Evolutionary conservation across 352 stramenopile genomes (phyloP), one percentile per base, ranked within the genome.

Genomic region (Plasmopara halstedii): DNA sequence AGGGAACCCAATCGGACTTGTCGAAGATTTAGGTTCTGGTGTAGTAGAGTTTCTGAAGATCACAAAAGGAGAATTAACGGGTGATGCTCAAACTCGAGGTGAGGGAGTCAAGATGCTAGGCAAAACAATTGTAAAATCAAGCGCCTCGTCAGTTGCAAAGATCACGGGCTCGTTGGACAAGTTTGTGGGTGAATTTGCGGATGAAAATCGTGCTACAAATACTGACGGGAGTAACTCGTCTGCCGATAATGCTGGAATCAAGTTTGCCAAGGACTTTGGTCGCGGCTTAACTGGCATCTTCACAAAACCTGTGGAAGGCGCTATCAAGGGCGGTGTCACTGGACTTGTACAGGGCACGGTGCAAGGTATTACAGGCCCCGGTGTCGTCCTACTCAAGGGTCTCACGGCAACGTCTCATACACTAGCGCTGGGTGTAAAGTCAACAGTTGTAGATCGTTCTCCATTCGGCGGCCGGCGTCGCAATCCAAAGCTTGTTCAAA

Each of bases 31-130:
- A 22, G 82, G 82, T 3, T 90, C 77, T n/a, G 82, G 82, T 33
- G 75, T 94, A 9, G 70, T 91, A 3, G 78, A 90, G 34, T 94
- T 94, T 46, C 39, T 94, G 20, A 94, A 91, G 56, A 88, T 94
- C 45, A 94, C 82, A n/a, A 90, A 87, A 56, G 77, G 81, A 20
- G 82, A 94, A 39, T 46, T 94, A 9, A 64, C 71, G n/a, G 82
- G 82, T 3, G 79, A 88, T 42, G 71, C 79, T 7, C 75, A 94
- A 36, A 94, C 82, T 13, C 74, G 82, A 38, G 82, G 82, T 13
- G 79, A 94, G 53, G 82, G 82, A 51, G 82, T 94, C 8, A 91
- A 91, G 53, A 75, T 94, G 2, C 48, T 94, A 1, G 82, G 82
- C 7, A 91, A 94, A 51, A 94, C 79, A 0, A 83, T 94, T 14